phyloP scores from a whole-genome alignment of 441 rosid species.

The Gossypium davidsonii region DNA sequence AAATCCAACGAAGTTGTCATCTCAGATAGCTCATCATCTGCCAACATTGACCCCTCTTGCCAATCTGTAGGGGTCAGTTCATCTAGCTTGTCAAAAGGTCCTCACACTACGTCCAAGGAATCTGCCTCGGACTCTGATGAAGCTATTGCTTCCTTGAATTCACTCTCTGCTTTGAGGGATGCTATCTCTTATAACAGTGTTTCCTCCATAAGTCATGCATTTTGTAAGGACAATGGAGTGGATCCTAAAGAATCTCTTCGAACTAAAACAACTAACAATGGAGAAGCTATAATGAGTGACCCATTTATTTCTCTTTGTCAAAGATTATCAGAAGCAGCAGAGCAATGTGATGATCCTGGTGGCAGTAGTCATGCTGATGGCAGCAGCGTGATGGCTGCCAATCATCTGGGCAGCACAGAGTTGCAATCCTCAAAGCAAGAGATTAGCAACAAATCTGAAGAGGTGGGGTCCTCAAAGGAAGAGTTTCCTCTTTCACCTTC shows the following conservation, averaged over 20 bases:
- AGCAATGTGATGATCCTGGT: slow-evolving; percentile 18
- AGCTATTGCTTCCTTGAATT: slow-evolving; percentile 21
- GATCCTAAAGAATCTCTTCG: slow-evolving; percentile 32
- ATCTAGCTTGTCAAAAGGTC: slow-evolving; percentile 31
- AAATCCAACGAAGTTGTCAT: slow-evolving; percentile 27
- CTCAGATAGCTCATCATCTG: slow-evolving; percentile 28
- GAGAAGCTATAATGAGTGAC: slow-evolving; percentile 31
- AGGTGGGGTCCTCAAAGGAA: slow-evolving; percentile 46
- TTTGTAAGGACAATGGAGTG: slow-evolving; percentile 27
- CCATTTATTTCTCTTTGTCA: slow-evolving; percentile 20
- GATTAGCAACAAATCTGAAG: slow-evolving; percentile 33
- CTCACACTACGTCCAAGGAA: slow-evolving; percentile 20
- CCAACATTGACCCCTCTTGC: slow-evolving; percentile 26
- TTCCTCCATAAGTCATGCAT: slow-evolving; percentile 22
- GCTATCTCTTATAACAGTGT: slow-evolving; percentile 19
- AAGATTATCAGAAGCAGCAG: slow-evolving; percentile 27
- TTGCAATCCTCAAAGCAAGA: slow-evolving; percentile 29
- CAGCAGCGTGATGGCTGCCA: slow-evolving; percentile 18
- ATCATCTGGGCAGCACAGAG: slow-evolving; percentile 10
- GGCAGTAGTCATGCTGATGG: slow-evolving; percentile 22
- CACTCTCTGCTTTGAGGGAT: slow-evolving; percentile 21
- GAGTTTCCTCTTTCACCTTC: slow-evolving; percentile 68
- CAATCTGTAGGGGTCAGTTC: slow-evolving; percentile 31
- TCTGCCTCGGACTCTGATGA: slow-evolving; percentile 19
- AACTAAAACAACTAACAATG: slow-evolving; percentile 20